These are phyloP conservation scores for Rhizophagus sp. DNA, from an alignment of 192 early-diverging fungal species.

Conservation along the genomic window DNA sequence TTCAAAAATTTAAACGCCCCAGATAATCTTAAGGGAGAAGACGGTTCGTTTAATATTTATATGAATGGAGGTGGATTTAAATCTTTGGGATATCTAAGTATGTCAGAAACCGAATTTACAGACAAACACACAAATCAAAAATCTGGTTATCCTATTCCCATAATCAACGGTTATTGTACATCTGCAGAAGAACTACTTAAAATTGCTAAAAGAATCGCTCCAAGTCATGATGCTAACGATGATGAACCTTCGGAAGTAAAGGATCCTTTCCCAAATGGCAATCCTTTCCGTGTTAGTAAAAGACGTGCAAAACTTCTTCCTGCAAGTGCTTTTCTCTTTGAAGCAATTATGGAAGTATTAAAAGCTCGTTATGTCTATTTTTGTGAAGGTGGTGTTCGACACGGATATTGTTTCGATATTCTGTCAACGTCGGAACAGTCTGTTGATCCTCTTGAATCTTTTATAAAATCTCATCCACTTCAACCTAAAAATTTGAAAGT, in stretches of 20 bases:
- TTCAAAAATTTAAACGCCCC: conserved; percentile 34
- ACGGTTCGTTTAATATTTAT: conserved; percentile 44
- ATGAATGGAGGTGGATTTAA: conserved; percentile 59
- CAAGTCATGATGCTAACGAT: conserved; percentile 36
- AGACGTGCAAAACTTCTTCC: conserved; percentile 58
- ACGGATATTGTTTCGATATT: conserved; percentile 52
- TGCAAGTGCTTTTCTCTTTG: conserved; percentile 50
- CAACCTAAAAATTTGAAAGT: background rate
- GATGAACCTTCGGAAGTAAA: background rate
- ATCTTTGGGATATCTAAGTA: conserved; percentile 54
- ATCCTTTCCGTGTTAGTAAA: conserved; percentile 52
- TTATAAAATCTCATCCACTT: conserved; percentile 13
- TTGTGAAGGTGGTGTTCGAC: conserved; percentile 61
- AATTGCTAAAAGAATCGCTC: conserved; percentile 34
- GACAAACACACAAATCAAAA: background rate
- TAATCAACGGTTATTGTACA: conserved; percentile 57
- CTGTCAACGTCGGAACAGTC: conserved; percentile 38
- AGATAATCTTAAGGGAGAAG: conserved; percentile 27
- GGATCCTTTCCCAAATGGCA: background rate
- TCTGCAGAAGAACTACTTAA: conserved; percentile 40
- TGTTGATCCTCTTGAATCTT: conserved; percentile 45
- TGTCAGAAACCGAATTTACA: conserved; percentile 32
- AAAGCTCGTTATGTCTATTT: conserved; percentile 46
- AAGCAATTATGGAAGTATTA: conserved; percentile 46
- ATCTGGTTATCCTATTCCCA: conserved; percentile 48